Conservation (phyloP, 768 basidiomycete genomes). For the Gelatoporia subvermispora region DNA sequence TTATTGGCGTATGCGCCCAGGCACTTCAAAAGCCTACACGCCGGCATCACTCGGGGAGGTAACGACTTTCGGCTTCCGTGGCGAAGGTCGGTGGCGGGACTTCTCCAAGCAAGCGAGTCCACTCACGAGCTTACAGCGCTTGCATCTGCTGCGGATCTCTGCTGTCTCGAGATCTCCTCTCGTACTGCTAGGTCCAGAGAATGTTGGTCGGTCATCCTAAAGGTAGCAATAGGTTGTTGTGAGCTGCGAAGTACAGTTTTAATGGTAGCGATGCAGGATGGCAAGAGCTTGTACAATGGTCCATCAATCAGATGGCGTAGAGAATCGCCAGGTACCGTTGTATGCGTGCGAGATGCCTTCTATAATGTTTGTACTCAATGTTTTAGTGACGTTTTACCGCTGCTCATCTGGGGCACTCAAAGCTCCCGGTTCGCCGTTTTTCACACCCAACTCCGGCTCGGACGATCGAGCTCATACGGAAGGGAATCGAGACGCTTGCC, state of each 20-base stretch:
- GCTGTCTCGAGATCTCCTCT: constrained; percentile 77
- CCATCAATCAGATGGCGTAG: constrained; percentile 72
- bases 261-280: constrained; percentile 40
- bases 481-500: constrained; percentile 68
- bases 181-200: constrained; percentile 58
- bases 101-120: background rate
- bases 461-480: constrained; percentile 63
- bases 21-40: constrained; percentile 67
- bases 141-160: constrained; percentile 77
- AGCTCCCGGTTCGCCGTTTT: constrained; percentile 79
- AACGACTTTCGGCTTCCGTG: constrained; percentile 84
- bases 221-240: constrained; percentile 38
- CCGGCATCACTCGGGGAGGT: constrained; percentile 43
- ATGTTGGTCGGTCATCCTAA: constrained; percentile 74
- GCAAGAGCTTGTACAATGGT: constrained; percentile 63
- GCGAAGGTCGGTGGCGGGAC: constrained; percentile 61
- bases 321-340: constrained; percentile 71
- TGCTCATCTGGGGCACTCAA: constrained; percentile 4
- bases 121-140: constrained; percentile 46
- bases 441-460: constrained; percentile 58
- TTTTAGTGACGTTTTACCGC: background rate
- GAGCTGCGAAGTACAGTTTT: background rate
- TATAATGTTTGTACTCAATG: constrained; percentile 57
- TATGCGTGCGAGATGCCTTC: constrained; percentile 85
- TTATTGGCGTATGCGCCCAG: constrained; percentile 30